Evolutionary conservation across 2,329 filamentous ascomycete species (phyloP).

Genomic region (Colletotrichum coccodes): DNA sequence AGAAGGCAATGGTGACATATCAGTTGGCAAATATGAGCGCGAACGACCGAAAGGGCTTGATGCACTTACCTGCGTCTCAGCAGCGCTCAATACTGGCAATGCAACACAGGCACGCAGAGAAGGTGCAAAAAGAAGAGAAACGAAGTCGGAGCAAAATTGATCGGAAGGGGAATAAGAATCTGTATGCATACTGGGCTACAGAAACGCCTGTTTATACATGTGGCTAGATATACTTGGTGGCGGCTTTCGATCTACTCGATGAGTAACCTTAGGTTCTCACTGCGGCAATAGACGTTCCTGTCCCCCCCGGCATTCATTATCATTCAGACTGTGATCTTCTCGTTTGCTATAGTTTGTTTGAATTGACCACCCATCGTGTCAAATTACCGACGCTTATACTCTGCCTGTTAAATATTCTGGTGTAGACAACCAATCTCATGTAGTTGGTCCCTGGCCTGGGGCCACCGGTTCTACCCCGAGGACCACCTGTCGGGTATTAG

Average conservation of each 20-base stretch:
- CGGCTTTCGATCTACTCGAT: not conserved
- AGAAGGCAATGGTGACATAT: conserved; percentile 18
- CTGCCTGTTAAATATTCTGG: no score
- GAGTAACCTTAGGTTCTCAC: no score
- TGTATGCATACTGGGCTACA: conserved; percentile 36
- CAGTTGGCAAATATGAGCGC: conserved; percentile 39
- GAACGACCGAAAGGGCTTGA: conserved; percentile 38
- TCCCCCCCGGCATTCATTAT: no score
- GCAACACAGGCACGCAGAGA: conserved; percentile 41
- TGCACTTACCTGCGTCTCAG: conserved; percentile 40
- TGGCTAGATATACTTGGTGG: not conserved
- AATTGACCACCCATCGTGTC: no score
- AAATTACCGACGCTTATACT: no score
- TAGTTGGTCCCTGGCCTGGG: no score
- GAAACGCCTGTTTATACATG: conserved; percentile 33
- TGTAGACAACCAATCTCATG: no score
- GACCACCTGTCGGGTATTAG: no score
- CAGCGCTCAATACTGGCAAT: conserved; percentile 40
- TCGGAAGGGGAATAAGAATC: conserved; percentile 36
- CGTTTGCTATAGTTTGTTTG: no score
- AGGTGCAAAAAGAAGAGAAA: conserved; percentile 33
- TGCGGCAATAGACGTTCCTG: no score
- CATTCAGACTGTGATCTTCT: no score
- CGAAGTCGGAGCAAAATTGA: conserved; percentile 34
- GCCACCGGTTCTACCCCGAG: no score